Percentiles rank a stretch among this genome's conserved stretches.
These are phyloP conservation scores for Abelmoschus esculentus DNA, from an alignment of 345 rosid genomes.

Conservation along the genomic window DNA sequence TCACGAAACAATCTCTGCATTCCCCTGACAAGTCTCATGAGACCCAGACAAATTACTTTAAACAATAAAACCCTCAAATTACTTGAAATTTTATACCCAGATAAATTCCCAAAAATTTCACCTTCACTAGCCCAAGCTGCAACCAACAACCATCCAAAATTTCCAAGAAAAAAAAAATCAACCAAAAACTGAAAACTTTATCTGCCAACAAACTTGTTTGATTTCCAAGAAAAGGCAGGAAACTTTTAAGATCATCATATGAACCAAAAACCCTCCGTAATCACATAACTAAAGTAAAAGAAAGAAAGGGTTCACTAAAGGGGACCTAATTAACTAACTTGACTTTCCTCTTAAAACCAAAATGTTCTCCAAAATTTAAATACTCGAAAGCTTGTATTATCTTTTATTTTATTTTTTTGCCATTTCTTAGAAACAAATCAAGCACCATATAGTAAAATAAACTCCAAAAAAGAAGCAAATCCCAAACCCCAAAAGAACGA, in stretches of 20 bases:
- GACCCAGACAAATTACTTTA: conserved; percentile 62
- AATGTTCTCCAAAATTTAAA: not conserved
- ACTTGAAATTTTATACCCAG: conserved; percentile 38
- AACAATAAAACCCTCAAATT: conserved; percentile 57
- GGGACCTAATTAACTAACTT: conserved; percentile 7
- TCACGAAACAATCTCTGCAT: conserved; percentile 79
- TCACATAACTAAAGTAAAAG: not conserved
- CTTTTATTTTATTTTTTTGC: conserved; percentile 14
- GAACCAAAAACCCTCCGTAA: conserved; percentile 9
- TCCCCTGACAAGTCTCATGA: conserved; percentile 98
- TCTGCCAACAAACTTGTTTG: conserved; percentile 1
- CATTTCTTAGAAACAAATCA: conserved; percentile 24
- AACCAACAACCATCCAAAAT: conserved; percentile 31
- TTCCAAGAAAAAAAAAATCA: conserved; percentile 22
- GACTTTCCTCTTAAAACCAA: not conserved
- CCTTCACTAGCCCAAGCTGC: conserved; percentile 50
- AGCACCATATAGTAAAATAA: not conserved
- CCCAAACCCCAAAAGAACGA: not conserved
- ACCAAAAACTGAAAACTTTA: conserved; percentile 10
- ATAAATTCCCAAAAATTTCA: conserved; percentile 28
- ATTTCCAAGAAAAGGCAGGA: conserved; percentile 10
- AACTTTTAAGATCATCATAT: conserved; percentile 12
- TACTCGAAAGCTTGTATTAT: not conserved
- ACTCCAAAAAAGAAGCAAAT: not conserved
- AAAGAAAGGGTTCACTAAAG: not conserved